Evolutionary conservation across 2,329 filamentous ascomycete genomes (phyloP).

Genomic region (Pestalotiopsis sp.): DNA sequence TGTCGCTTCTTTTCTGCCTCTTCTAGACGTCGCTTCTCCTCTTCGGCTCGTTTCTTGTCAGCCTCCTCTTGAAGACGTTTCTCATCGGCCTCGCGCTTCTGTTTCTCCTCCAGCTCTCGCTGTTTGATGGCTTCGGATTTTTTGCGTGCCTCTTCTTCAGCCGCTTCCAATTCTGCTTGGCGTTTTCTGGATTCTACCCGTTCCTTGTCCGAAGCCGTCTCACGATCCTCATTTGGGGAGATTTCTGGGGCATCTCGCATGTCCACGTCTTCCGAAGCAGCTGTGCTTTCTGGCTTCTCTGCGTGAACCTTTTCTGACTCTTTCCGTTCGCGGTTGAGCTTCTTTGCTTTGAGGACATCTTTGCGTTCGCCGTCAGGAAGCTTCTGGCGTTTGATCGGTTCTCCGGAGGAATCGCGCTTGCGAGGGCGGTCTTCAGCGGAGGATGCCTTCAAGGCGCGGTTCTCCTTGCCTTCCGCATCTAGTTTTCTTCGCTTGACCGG

Average conservation of each 20-base stretch:
- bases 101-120: constrained; percentile 34
- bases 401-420: constrained; percentile 46
- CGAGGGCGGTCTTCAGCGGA: constrained; percentile 50
- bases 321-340: constrained; percentile 42
- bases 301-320: constrained; percentile 44
- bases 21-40: constrained; percentile 26
- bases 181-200: constrained; percentile 39
- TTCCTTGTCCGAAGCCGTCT: constrained; percentile 36
- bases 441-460: constrained; percentile 43
- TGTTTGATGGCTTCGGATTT: constrained; percentile 34
- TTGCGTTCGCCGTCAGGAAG: constrained; percentile 40
- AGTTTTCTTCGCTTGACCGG: constrained; percentile 61
- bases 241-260: constrained; percentile 52
- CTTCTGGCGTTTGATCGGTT: constrained; percentile 38
- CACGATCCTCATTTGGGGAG: constrained; percentile 21
- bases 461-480: constrained; percentile 56
- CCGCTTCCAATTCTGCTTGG: constrained; percentile 36
- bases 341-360: constrained; percentile 39
- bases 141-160: constrained; percentile 30
- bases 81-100: constrained; percentile 30
- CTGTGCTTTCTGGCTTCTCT: constrained; percentile 55
- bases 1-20: constrained; percentile 34
- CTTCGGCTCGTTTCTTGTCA: constrained; percentile 28
- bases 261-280: constrained; percentile 61
- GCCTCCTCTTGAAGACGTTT: constrained; percentile 35